Base-by-base conservation (phyloP, 352 stramenopile genomes). In the Globisporangium acanthophoron region DNA sequence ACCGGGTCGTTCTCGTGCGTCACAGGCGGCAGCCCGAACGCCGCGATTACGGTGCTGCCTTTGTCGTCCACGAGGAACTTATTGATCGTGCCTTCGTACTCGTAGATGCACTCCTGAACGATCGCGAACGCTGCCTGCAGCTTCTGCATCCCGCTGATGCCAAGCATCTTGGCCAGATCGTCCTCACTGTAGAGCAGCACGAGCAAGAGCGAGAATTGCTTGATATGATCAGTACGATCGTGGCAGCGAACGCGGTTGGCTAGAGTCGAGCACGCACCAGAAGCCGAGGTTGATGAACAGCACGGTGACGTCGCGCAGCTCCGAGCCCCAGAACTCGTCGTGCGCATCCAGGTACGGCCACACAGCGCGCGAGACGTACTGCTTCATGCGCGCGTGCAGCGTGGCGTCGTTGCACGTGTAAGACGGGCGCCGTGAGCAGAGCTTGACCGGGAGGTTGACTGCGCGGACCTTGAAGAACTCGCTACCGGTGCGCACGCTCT, bases 31-130 rank as follows among this genome's bases (percentile, higher is more conserved):
- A 98, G 59, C 18, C 91, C 92, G 58, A 96, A 98, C 3, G 92
- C 90, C n/a, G 90, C 92, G 58, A 98, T 95, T 9, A 97, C 84
- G 1, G 92, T 98, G 58, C 81, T 95, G 41, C 92, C 92, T 67
- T 98, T 98, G 67, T 98, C 92, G 56, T 98, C 92, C 20, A 98
- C 88, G n/a, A 98, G 74, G 56, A 98, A 98, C 70, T 98, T 98
- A 74, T 98, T 98, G 62, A 98, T 96, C 16, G 87, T 96, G 59
- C 93, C 93, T 84, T 98, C 93, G 62, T 98, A 98, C 62, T 93
- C 80, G 71, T 96, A 97, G 5, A 98, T 88, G 47, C 86, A 88
- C 58, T 85, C 78, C 64, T 98, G 92, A 9, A 97, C 92, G 7
- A 72, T 67, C 24, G 75, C 73, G 69, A 95, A 95, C 11, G 86